phyloP scores from a whole-genome alignment of 2,329 filamentous ascomycete genomes.

The Bipolaris cookei region DNA sequence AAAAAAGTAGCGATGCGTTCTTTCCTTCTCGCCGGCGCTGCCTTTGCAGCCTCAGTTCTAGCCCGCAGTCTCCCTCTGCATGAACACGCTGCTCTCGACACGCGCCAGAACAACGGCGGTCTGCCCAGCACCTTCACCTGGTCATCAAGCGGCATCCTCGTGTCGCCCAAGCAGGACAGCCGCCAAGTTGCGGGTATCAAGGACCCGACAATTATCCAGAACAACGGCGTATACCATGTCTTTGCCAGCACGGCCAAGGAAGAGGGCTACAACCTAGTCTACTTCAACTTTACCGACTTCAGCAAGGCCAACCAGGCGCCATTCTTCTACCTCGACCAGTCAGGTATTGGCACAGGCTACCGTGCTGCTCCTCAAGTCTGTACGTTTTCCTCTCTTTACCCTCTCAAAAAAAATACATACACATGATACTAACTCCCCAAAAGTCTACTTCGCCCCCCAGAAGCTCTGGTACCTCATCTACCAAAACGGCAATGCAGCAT shows the following conservation, averaged over 20 bases:
- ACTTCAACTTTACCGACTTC: slow-evolving; percentile 52
- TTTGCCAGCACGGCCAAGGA: slow-evolving; percentile 50
- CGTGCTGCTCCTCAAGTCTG: slow-evolving; percentile 52
- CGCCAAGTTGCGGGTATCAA: slow-evolving; percentile 41
- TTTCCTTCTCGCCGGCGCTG: slow-evolving; percentile 10
- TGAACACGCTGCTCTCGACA: not conserved
- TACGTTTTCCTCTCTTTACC: not conserved
- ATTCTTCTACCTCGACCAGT: slow-evolving; percentile 51
- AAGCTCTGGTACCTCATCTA: slow-evolving; percentile 53
- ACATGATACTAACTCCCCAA: not conserved
- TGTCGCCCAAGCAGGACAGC: slow-evolving; percentile 39
- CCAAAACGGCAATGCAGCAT: slow-evolving; percentile 54
- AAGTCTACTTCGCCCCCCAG: slow-evolving; percentile 51
- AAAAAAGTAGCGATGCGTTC: slow-evolving; percentile 11
- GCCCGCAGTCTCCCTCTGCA: slow-evolving; percentile 12
- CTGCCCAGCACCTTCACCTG: slow-evolving; percentile 41
- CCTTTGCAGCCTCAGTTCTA: slow-evolving; percentile 17
- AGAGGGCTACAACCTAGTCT: slow-evolving; percentile 50
- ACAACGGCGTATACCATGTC: slow-evolving; percentile 53
- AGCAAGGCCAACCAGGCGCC: slow-evolving; percentile 37
- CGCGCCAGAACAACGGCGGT: slow-evolving; percentile 7
- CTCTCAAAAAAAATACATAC: not conserved
- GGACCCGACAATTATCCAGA: slow-evolving; percentile 44
- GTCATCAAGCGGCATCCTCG: slow-evolving; percentile 36
- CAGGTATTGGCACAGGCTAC: slow-evolving; percentile 50